Percentiles rank a stretch among this genome's conserved stretches.
Evolutionary conservation across 805 yeast genomes (phyloP).

Genomic region (Ogataea nakhonphanomensis): DNA sequence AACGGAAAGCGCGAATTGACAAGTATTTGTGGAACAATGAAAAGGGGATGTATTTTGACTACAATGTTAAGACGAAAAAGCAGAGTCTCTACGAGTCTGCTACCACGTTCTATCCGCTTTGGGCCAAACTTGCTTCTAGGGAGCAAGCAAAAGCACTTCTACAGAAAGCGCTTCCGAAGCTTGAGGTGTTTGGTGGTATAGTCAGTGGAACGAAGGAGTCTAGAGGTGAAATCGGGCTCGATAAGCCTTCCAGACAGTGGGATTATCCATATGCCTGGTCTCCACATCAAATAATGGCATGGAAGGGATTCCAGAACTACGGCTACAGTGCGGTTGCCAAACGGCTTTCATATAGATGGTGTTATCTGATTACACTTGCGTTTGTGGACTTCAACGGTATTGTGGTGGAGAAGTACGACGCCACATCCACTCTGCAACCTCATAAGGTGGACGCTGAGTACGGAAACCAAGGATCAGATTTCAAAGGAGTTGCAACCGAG

Average conservation of each 20-base stretch:
- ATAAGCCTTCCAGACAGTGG: slow-evolving; percentile 93
- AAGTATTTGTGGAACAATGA: slow-evolving; percentile 82
- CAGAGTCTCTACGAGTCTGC: slow-evolving; percentile 77
- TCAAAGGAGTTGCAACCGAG: slow-evolving; percentile 89
- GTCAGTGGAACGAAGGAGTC: slow-evolving; percentile 78
- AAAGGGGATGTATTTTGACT: slow-evolving; percentile 78
- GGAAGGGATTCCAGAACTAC: slow-evolving; percentile 80
- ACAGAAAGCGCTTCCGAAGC: slow-evolving; percentile 52
- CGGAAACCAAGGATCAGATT: slow-evolving; percentile 93
- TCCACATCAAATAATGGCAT: slow-evolving; percentile 92
- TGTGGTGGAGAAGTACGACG: slow-evolving; percentile 93
- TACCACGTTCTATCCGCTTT: slow-evolving; percentile 88
- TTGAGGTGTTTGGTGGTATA: slow-evolving; percentile 87
- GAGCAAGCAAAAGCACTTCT: slow-evolving; percentile 70
- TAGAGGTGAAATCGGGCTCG: slow-evolving; percentile 65
- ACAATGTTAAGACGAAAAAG: slow-evolving; percentile 54
- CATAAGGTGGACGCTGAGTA: slow-evolving; percentile 94
- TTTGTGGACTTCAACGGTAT: slow-evolving; percentile 92
- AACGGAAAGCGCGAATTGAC: slow-evolving; percentile 53
- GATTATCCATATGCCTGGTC: slow-evolving; percentile 99
- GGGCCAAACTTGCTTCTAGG: slow-evolving; percentile 68
- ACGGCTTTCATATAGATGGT: slow-evolving; percentile 82
- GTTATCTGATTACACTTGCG: slow-evolving; percentile 82
- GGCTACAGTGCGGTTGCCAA: slow-evolving; percentile 63
- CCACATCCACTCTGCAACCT: slow-evolving; percentile 76